A percentile compares a stretch with the other conserved stretches of the same genome.
Evolutionary conservation across 78 protist genomes (phyloP).

Genomic region (Corallochytrium limacisporum): DNA sequence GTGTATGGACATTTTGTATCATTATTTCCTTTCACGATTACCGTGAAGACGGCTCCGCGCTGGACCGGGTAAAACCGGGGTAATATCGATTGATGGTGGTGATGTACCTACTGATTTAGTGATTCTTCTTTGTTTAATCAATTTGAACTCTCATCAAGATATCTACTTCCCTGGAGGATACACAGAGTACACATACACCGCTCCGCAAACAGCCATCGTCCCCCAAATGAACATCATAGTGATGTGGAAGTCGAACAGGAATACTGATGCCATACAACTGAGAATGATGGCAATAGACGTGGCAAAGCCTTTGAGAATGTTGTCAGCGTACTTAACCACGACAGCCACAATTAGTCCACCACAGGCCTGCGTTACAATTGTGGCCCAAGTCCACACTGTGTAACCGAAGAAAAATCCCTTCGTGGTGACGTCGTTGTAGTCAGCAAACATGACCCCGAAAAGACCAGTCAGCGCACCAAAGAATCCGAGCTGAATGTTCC

Average conservation of each 20-base stretch:
- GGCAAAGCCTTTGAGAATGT: conserved; percentile 54
- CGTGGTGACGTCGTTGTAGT: not conserved
- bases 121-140: no score
- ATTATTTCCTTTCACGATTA: no score
- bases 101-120: no score
- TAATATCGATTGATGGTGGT: no score
- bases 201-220: not conserved
- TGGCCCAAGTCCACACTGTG: not conserved
- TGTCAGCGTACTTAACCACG: conserved; percentile 64
- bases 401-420: conserved; percentile 26
- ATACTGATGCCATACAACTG: conserved; percentile 1
- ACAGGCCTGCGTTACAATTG: conserved; percentile 9
- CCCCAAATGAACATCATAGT: not conserved
- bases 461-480: not conserved
- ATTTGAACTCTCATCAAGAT: no score
- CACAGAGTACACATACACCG: not conserved
- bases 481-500: conserved; percentile 37
- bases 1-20: no score
- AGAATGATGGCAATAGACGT: conserved; percentile 43
- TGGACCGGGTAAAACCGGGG: no score
- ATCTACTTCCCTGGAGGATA: no score
- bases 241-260: conserved; percentile 19
- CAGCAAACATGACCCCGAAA: not conserved
- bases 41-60: no score
- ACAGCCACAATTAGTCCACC: conserved; percentile 60